Base-by-base conservation (phyloP, 2,329 filamentous ascomycete genomes). In the Bisporella sp. region DNA sequence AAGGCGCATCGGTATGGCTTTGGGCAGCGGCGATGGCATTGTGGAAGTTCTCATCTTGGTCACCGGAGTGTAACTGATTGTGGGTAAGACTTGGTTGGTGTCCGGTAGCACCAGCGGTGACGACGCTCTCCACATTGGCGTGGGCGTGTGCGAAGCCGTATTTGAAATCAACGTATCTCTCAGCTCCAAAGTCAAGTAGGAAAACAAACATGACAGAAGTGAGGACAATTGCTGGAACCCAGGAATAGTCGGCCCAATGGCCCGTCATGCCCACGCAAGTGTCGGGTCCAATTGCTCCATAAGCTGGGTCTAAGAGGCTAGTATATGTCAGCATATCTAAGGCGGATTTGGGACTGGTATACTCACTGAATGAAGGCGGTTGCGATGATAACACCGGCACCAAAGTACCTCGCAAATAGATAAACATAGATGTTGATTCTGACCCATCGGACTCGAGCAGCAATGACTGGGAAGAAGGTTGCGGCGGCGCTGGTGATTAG, bases 331-430 rank as follows among this genome's bases (percentile, higher is more conserved):
- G 12, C 1, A 21, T 2, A 28, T 33, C 5, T 4, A 5, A 41
- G 71, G 59, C 42, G n/a, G 29, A 21, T 21, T 21, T 21, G 60
- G 74, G 58, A 71, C 74, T 29, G 79, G 72, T 41, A 37, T 73
- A 51, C 71, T 30, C 71, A 63, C 59, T 90, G 86, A 54, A 89
- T 87, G 64, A 89, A 89, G 1, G 86, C 84, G 1, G 86, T 90
- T 1, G 85, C 84, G 51, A 89, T 75, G 59, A 90, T 89, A 50
- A 90, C 85, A 31, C 86, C 86, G 3, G 84, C 85, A 45, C 86
- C 86, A 58, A 89, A 88, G 68, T 85, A 89, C 64, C 71, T 21
- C 61, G 71, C 45, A 57, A 85, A 72, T 61, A 88, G 83, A 67
- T 88, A 89, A 1, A 79, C 74, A 71, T 81, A 85, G 49, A 76